Conservation (phyloP, 1,139 yeast species). For the Sugiyamaella grinbergsii region DNA sequence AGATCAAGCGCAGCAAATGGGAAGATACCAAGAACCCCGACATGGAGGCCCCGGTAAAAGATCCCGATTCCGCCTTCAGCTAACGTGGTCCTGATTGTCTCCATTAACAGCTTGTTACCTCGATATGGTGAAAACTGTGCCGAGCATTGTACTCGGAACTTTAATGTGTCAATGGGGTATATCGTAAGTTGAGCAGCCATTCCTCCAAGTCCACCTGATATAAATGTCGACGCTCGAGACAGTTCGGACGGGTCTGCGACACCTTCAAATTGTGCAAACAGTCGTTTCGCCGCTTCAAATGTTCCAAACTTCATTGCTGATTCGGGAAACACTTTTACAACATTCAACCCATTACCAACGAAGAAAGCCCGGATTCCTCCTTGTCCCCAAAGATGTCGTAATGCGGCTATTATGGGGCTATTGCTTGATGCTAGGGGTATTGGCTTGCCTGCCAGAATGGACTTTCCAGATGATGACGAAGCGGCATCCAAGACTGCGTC, state of each 20-base stretch:
- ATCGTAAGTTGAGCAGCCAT: constrained; percentile 89
- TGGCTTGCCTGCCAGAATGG: constrained; percentile 14
- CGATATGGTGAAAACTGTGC: constrained; percentile 42
- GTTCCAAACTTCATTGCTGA: constrained; percentile 97
- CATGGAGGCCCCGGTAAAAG: constrained; percentile 83
- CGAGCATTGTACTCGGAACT: constrained; percentile 57
- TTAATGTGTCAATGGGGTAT: constrained; percentile 94
- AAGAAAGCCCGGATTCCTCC: constrained; percentile 88
- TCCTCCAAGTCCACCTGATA: constrained; percentile 97
- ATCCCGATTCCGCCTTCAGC: constrained; percentile 73
- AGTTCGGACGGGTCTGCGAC: constrained; percentile 69
- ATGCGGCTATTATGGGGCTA: constrained; percentile 54
- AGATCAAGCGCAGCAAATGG: constrained; percentile 96
- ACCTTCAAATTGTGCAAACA: constrained; percentile 78
- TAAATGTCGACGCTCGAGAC: constrained; percentile 75
- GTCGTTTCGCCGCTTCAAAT: constrained; percentile 81
- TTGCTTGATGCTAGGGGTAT: constrained; percentile 1
- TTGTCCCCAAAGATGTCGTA: constrained; percentile 76
- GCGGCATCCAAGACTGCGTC: constrained; percentile 25
- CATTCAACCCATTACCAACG: constrained; percentile 93
- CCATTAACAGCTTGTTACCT: constrained; percentile 62
- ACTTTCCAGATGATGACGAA: constrained; percentile 16
- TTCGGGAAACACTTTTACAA: constrained; percentile 93
- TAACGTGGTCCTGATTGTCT: constrained; percentile 77
- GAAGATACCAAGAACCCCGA: constrained; percentile 91